Evolutionary conservation across 805 yeast species (phyloP).

Genomic region (Zygosaccharomyces kombuchaensis): DNA sequence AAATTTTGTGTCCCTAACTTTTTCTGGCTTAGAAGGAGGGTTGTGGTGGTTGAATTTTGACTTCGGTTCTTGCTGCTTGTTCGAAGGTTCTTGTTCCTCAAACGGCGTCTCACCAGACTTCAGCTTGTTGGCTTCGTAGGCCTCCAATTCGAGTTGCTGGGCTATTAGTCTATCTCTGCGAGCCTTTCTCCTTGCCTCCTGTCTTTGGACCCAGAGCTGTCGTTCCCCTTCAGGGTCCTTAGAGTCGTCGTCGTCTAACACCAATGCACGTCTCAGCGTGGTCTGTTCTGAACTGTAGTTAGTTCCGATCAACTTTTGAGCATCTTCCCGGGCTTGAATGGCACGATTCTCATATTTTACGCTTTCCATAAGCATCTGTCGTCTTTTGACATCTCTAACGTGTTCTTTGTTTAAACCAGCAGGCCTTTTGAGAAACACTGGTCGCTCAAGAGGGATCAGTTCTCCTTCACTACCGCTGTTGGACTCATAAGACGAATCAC

Average conservation of each 20-base stretch:
- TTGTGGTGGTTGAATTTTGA: background rate
- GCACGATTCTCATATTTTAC: conserved; percentile 15
- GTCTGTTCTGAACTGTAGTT: conserved; percentile 28
- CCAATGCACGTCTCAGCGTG: conserved; percentile 18
- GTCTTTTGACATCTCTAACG: conserved; percentile 7
- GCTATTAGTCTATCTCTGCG: conserved; percentile 22
- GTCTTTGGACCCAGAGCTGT: conserved; percentile 24
- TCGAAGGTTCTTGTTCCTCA: background rate
- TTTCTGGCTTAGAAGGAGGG: conserved; percentile 10
- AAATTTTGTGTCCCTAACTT: conserved; percentile 8
- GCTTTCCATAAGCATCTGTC: conserved; percentile 10
- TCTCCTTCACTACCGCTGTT: conserved; percentile 24
- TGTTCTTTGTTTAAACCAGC: background rate
- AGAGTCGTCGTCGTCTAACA: conserved; percentile 28
- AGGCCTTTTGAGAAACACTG: conserved; percentile 23
- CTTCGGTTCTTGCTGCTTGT: background rate
- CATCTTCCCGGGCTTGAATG: conserved; percentile 10
- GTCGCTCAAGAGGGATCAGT: conserved; percentile 24
- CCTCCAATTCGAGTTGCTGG: conserved; percentile 29
- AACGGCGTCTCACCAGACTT: conserved; percentile 1
- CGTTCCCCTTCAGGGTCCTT: conserved; percentile 23
- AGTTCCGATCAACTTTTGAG: conserved; percentile 9
- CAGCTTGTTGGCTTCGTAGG: conserved; percentile 22
- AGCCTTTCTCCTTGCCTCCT: conserved; percentile 17
- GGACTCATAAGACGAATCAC: conserved; percentile 7